Base-by-base conservation (phyloP, 805 yeast genomes). In the Pichia phayaonensis region DNA sequence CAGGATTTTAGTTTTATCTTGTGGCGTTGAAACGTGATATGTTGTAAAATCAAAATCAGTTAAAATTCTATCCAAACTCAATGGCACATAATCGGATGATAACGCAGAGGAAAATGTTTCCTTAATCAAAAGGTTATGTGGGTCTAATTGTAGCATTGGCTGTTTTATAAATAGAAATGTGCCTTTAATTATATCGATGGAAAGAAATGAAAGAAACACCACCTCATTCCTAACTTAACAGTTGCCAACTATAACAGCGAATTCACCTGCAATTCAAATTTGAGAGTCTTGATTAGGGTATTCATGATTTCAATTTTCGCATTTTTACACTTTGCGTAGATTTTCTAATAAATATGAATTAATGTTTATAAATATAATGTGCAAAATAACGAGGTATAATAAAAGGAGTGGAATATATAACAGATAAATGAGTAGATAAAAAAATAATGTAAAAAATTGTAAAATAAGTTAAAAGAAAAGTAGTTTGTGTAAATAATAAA, bases 1-100 rank as follows among this genome's bases (percentile, higher is more conserved):
- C 56, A 85, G 71, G 52, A 89, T 68, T 64, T 77, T 62, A 36
- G 82, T 67, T 70, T 84, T 87, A 53, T 80, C 73, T 57, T 83
- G 90, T 2, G 90, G 87, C n/a, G 95, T 92, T 45, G 96, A 84
- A 54, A 94, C 74, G 67, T 92, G 98, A 69, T 86, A 90, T 29
- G 94, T 86, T 46, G 97, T 95, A 71, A 89, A 89, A 68, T 94
- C 99, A 61, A 94, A 94, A 72, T 94, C 99, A 40, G 95, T 84
- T 55, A 94, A 80, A 54, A 92, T 82, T 66, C 97, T 80, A 69
- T 94, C 97, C 55, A 89, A 73, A 7, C 80, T 70, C 45, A 76
- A 65, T 3, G 79, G 75, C 24, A 67, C 70, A 46, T 70, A 71
- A 22, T 73, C 82, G 24, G 72, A 69, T 23, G 72, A 65, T 48